Evolutionary conservation across 257 asterid species (phyloP), one percentile per base, ranked within the genome.

Genomic region (Petrea volubilis): DNA sequence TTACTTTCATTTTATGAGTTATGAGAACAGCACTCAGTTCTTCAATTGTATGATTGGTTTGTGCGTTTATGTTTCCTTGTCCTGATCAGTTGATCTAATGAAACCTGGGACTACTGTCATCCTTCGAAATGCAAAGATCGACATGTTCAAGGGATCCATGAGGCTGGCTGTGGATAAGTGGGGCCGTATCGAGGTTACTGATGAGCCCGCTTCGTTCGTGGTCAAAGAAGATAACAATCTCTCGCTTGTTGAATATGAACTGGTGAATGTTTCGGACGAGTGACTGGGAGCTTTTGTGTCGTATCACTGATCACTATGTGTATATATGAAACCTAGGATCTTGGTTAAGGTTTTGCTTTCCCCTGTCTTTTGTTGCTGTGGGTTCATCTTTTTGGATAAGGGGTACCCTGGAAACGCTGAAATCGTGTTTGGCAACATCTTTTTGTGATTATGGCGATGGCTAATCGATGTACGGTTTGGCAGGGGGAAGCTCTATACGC

Each of bases 91-190:
- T 72, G 93, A 87, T 60, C 2, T 82, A 81, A 79, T 90, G 95
- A 78, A 78, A 50, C 83, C 90, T 3, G 93, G 86, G 13, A 34
- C 70, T 13, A 81, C 85, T 7, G 80, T 86, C 49, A 82, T 82
- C 67, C 74, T 90, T 28, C 85, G 93, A 8, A 89, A 89, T 60
- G 92, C 96, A 23, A 89, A 82, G 86, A 89, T 90, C 0, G 84
- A 82, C 76, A 84, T 90, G 87, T 90, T 83, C 82, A 90, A 81
- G 78, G 91, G 83, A 46, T 56, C 82, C 8, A 87, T 85, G 96
- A 84, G 96, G 84, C 88, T 90, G 28, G 88, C 85, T 29, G 88
- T 87, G 3, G 90, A 89, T 75, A 89, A 85, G 60, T 87, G 96
- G 96, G 96, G 96, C 23, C 87, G 78, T 7, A 60, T 90, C 11